Evolutionary conservation across 1,139 yeast genomes (phyloP).

Genomic region (Kodamaea fungicola): DNA sequence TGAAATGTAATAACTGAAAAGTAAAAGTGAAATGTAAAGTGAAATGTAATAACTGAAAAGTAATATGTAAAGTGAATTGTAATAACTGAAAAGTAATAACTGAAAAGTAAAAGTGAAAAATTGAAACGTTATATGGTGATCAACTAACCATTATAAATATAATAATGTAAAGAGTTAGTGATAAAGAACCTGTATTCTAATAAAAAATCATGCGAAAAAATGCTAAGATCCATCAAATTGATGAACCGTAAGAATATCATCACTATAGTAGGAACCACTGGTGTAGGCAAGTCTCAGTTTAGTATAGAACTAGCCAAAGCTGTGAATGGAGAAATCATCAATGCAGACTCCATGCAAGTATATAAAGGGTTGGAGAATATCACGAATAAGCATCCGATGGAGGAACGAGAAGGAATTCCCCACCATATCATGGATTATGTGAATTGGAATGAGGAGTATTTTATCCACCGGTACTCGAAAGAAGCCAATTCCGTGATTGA

Average conservation of each 20-base stretch:
- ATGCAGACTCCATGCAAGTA: constrained; percentile 97
- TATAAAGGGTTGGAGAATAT: constrained; percentile 69
- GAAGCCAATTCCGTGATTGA: constrained; percentile 64
- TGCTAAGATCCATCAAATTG: constrained; percentile 21
- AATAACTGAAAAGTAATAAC: too few relatives aligned
- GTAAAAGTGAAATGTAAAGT: too few relatives aligned
- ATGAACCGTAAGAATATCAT: constrained; percentile 36
- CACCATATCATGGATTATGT: constrained; percentile 91
- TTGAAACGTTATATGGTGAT: too few relatives aligned
- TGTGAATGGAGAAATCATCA: constrained; percentile 84
- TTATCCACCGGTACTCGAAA: constrained; percentile 71
- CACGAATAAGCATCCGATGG: constrained; percentile 87
- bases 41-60: too few relatives aligned
- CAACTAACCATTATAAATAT: too few relatives aligned
- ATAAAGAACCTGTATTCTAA: too few relatives aligned
- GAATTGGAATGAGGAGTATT: constrained; percentile 76
- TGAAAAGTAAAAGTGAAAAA: too few relatives aligned
- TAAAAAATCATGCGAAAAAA: constrained; percentile 10
- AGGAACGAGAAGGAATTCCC: constrained; percentile 66
- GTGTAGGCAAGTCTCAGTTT: constrained; percentile 93
- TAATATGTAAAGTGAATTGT: too few relatives aligned
- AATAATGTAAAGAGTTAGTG: too few relatives aligned
- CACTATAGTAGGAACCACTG: constrained; percentile 91
- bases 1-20: too few relatives aligned
- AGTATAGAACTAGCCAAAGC: constrained; percentile 75